Evolutionary conservation across 1,139 yeast species (phyloP), one percentile per base, ranked within the genome.

Genomic region (Lodderomyces beijingensis): DNA sequence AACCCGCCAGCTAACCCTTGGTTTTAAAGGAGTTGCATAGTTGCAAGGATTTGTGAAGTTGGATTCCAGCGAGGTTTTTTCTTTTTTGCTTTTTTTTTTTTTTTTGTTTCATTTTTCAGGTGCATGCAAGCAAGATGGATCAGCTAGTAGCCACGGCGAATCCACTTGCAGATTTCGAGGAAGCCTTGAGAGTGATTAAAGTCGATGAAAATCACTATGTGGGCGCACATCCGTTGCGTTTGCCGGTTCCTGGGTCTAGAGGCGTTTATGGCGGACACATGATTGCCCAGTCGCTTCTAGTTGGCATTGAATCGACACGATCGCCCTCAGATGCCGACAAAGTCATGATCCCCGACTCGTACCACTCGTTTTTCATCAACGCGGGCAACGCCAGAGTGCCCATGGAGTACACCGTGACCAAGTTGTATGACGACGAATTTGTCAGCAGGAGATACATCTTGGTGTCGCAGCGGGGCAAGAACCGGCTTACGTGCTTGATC

Each of bases 191-290:
- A 11, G 62, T 68, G n/a, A 42, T 45, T 4, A 49, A 60, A 36
- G 38, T 61, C 2, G 59, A 55, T 32, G 62, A 57, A 2, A 38
- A 40, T 20, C 51, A 50, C 15, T 67, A 53, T 45, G 50, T 43
- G 8, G 73, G 73, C 1, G 65, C 57, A 1, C 61, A 62, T 37
- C 66, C 69, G 2, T 50, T 68, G 23, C 40, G 57, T 27, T 48
- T 62, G 8, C 74, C 74, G 1, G 38, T 65, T 7, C 57, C 62
- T 2, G 73, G 75, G 1, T 86, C 86, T 2, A 59, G 85, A 27
- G 91, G 89, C 1, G 77, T 83, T 2, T 84, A 81, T 58, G 95
- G 94, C 1, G 95, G 95, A 3, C 77, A 82, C 25, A 66, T 80
- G 35, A 78, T 83, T 28, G 85, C 87, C 1, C 94, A 84, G 50